These are phyloP conservation scores for Pseudogymnoascus sp. DNA, from an alignment of 2,329 filamentous ascomycete species.

Conservation along the genomic window DNA sequence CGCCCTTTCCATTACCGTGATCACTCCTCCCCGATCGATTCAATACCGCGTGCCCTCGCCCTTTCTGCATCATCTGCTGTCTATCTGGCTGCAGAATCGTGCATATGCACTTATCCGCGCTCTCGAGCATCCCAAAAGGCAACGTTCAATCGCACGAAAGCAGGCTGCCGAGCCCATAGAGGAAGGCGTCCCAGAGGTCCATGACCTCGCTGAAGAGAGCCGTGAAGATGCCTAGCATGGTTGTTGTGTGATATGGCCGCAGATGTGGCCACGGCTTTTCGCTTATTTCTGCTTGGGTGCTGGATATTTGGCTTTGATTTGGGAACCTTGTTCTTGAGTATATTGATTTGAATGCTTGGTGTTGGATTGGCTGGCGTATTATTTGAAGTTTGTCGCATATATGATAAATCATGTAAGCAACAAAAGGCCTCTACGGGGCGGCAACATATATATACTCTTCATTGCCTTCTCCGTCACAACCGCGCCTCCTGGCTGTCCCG, in stretches of 20 bases:
- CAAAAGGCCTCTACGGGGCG: not conserved
- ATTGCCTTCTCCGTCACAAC: not conserved
- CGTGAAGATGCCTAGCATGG: constrained; percentile 20
- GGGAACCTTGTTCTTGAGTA: not conserved
- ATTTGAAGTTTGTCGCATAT: not conserved
- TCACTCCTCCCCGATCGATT: not conserved
- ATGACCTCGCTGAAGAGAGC: constrained; percentile 20
- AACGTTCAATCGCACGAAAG: not conserved
- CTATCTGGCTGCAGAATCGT: not conserved
- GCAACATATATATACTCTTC: not conserved
- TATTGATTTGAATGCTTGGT: not conserved
- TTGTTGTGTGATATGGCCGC: constrained; percentile 4
- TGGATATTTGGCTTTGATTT: not conserved
- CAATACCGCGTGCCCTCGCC: not conserved
- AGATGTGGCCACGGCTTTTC: not conserved
- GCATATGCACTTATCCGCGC: constrained; percentile 1
- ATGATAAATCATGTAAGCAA: not conserved
- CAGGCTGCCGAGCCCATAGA: constrained; percentile 16
- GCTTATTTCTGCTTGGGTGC: not conserved
- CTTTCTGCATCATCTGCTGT: not conserved
- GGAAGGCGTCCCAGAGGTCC: constrained; percentile 22
- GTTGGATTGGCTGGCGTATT: not conserved
- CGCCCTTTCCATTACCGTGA: not conserved
- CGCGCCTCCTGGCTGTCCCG: not conserved
- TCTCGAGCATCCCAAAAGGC: not conserved